Conservation (phyloP, 805 yeast genomes). For the Kregervanrija pseudodelftensis region DNA sequence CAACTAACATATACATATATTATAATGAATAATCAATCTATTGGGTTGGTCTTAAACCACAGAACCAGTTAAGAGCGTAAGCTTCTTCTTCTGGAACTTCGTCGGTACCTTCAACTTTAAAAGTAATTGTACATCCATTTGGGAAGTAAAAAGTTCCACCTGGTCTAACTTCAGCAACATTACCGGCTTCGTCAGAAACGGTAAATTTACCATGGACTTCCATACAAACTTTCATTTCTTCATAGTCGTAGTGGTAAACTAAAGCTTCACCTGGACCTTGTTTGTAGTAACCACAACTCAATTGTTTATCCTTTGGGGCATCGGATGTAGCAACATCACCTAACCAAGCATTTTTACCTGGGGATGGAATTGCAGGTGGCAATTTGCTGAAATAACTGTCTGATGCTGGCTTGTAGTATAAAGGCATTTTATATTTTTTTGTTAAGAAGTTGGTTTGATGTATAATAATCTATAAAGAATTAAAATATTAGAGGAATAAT, state of each 20-base stretch:
- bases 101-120: slow-evolving; percentile 38
- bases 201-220: slow-evolving; percentile 62
- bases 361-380: slow-evolving; percentile 56
- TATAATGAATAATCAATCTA: too few relatives aligned
- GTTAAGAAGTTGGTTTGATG: neutral
- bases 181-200: slow-evolving; percentile 58
- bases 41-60: slow-evolving; percentile 46
- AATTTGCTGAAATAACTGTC: slow-evolving; percentile 42
- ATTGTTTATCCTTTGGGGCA: slow-evolving; percentile 52
- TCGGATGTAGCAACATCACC: slow-evolving; percentile 60
- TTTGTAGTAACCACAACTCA: slow-evolving; percentile 61
- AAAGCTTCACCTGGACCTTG: slow-evolving; percentile 64
- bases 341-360: slow-evolving; percentile 62
- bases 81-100: slow-evolving; percentile 34
- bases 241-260: slow-evolving; percentile 59
- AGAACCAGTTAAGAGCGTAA: slow-evolving; percentile 56
- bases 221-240: slow-evolving; percentile 63
- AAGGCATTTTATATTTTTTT: slow-evolving; percentile 37
- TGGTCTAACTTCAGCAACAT: slow-evolving; percentile 46
- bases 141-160: slow-evolving; percentile 65
- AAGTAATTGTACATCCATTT: slow-evolving; percentile 62
- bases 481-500: neutral
- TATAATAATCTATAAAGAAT: neutral
- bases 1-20: neutral
- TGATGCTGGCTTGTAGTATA: slow-evolving; percentile 44